Evolutionary conservation across 2,329 filamentous ascomycete species (phyloP), one percentile per base, ranked within the genome.

Genomic region (Dactylellina haptotyla): DNA sequence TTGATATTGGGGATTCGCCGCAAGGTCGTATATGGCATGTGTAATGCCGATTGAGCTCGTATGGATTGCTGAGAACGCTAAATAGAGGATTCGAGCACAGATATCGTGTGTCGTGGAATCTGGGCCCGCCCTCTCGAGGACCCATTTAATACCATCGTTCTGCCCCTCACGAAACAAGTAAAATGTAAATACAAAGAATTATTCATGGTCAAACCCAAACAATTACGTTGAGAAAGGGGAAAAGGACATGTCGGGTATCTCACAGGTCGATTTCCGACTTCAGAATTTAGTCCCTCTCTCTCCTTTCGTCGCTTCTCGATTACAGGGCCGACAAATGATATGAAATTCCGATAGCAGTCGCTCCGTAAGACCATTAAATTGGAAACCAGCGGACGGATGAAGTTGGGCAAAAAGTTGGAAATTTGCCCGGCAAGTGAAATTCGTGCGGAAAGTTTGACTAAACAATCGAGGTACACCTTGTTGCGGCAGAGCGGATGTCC

Each of bases 11-110:
- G 66, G 57, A 51, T 78, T 77, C 5, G 80, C 71, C 3, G 80
- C 79, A 2, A 83, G 71, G 75, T 83, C 81, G 72, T 81, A 80
- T 16, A 82, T 39, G 6, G 77, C 76, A 75, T 82, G 81, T 2
- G 80, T 81, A 23, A 82, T 78, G 28, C 73, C 62, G 16, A 76
- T 46, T 8, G 76, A 74, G 12, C 71, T 75, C 5, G 76, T 77
- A 30, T 77, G 75, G 46, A 76, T 77, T 9, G 76, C 70, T 1
- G 59, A 67, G 37, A 76, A 75, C 16, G 76, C 76, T 9, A 75
- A 20, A 32, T 65, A 72, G 16, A 75, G 57, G 10, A 77, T 32
- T 23, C 73, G n/a, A 43, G 39, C n/a, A 43, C 64, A 26, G 58
- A 58, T n/a, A 45, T 54, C 45, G 74, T 53, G 5, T 74, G 51